Evolutionary conservation across 306 rosid genomes (phyloP), one percentile per base, ranked within the genome.

Genomic region (Fragaria nilgerrensis): DNA sequence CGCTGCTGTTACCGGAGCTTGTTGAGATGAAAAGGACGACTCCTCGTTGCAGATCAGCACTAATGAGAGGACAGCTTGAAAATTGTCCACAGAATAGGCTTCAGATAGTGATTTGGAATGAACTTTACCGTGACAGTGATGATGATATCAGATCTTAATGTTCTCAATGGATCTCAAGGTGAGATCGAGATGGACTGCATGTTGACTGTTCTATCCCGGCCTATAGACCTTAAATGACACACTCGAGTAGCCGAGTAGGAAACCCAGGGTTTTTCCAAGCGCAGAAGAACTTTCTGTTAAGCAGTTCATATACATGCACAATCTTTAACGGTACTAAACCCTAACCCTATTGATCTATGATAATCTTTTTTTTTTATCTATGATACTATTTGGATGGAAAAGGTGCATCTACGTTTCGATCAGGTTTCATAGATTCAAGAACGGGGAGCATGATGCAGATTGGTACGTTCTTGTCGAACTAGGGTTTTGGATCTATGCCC

Each of bases 11-110:
- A 85, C 41, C 71, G 73, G 63, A 84, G 88, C 77, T 79, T 94
- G 87, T 58, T 92, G 48, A 84, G 56, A 45, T 95, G 98, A 73
- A 86, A 3, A 45, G 4, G 90, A 82, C 93, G 98, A 70, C 88
- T 91, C 9, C 87, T 92, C 4, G 89, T 75, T 81, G 86, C 98
- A 55, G 98, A 94, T 82, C 96, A 94, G 79, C 96, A 92, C 87
- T 12, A 69, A 81, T 23, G 78, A 79, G 79, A 88, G 77, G 80
- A 94, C 94, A 8, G 88, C 92, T 0, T 84, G 85, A 45, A 45
- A 45, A 62, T 49, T 90, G 83, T 92, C 90, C 15, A 75, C 83
- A 63, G 90, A 90, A 37, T 94, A 94, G 75, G 94, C 97, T 65
- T 92, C 94, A 0, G 97, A 92, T 19, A 90, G 89, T 2, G 93